phyloP scores from a whole-genome alignment of 2,329 filamentous ascomycete species.

The Aspergillus sp. region DNA sequence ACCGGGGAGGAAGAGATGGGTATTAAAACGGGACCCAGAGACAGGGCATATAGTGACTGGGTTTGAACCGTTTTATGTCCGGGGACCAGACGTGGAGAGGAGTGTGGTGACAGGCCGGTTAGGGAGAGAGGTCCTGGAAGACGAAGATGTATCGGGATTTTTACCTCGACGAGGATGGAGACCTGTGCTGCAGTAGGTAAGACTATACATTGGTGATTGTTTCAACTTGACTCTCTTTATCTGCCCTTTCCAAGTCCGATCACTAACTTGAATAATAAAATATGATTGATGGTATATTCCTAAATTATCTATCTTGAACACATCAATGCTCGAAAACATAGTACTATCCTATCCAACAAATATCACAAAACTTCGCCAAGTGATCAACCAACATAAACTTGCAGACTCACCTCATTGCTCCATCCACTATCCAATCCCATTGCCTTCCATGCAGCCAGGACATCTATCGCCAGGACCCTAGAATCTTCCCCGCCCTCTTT shows the following conservation, averaged over 20 bases:
- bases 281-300: too few species aligned
- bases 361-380: not conserved
- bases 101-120: conserved; percentile 62
- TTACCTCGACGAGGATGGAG: conserved; percentile 58
- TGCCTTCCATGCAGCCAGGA: conserved; percentile 71
- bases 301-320: too few species aligned
- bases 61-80: conserved; percentile 58
- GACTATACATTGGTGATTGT: not conserved
- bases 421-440: conserved; percentile 66
- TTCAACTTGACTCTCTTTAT: not conserved
- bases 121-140: conserved; percentile 55
- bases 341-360: not conserved
- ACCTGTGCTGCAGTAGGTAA: conserved; percentile 20
- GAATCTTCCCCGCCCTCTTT: conserved; percentile 41
- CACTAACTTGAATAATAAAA: too few species aligned
- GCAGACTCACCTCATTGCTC: conserved; percentile 74
- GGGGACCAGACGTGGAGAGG: conserved; percentile 57
- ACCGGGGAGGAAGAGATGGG: conserved; percentile 22
- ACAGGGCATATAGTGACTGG: conserved; percentile 16
- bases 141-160: conserved; percentile 58
- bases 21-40: conserved; percentile 15
- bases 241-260: too few species aligned
- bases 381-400: conserved; percentile 48
- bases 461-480: conserved; percentile 70
- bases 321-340: too few species aligned